Evolutionary conservation across 192 early-diverging fungal species (phyloP).

Genomic region (Chytriomyces hyalinus): DNA sequence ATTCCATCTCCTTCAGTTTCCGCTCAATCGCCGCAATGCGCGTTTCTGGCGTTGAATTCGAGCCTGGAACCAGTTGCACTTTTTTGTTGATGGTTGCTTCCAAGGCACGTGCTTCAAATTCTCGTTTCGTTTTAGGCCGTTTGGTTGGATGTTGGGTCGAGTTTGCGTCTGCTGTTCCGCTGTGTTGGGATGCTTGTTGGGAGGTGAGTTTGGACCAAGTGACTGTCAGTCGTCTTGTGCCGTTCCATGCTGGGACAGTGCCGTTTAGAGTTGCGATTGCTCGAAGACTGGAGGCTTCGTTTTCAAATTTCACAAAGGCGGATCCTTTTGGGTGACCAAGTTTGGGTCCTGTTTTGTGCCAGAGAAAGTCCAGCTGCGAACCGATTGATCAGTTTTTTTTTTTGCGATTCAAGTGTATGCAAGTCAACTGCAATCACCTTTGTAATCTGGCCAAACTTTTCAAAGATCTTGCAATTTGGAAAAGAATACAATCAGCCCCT

Average conservation of each 20-base stretch:
- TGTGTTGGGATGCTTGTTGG: not conserved
- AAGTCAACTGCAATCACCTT: not conserved
- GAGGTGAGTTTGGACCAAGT: slow-evolving; percentile 9
- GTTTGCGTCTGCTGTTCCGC: too few species aligned
- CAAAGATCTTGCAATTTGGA: slow-evolving; percentile 10
- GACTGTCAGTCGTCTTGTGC: slow-evolving; percentile 7
- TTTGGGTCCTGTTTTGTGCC: slow-evolving; percentile 18
- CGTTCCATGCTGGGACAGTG: slow-evolving; percentile 24
- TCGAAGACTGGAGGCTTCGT: not conserved
- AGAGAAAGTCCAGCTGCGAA: slow-evolving; percentile 20
- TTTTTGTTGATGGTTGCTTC: slow-evolving; percentile 16
- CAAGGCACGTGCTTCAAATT: slow-evolving; percentile 8
- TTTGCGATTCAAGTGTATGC: not conserved
- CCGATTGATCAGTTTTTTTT: not conserved
- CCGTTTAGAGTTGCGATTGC: slow-evolving; percentile 15
- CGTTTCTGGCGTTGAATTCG: not conserved
- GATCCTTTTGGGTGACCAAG: slow-evolving; percentile 28
- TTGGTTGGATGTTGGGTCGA: not conserved
- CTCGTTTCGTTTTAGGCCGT: slow-evolving; percentile 17
- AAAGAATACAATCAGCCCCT: not conserved
- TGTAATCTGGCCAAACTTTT: slow-evolving; percentile 20
- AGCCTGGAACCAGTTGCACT: slow-evolving; percentile 2
- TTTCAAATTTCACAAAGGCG: slow-evolving; percentile 23
- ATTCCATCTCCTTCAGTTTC: slow-evolving; percentile 23
- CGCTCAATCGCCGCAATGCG: slow-evolving; percentile 25